phyloP scores from a whole-genome alignment of 176 grass and related monocot genomes.

The Carex kokanica region DNA sequence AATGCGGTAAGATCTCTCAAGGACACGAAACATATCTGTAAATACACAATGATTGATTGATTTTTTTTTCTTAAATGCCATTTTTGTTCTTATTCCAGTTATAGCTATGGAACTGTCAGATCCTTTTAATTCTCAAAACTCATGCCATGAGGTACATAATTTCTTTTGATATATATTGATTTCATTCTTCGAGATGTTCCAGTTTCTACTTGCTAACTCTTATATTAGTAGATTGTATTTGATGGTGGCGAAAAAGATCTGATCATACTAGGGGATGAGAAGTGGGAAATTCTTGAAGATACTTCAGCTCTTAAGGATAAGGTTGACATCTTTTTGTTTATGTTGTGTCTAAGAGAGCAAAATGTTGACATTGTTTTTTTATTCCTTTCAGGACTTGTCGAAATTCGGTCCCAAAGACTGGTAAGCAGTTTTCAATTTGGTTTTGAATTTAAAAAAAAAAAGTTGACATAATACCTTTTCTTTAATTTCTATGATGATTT shows the following conservation, averaged over 20 bases:
- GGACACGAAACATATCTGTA: neutral
- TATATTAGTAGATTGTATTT: slow-evolving; percentile 34
- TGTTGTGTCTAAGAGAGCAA: slow-evolving; percentile 12
- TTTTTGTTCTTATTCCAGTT: slow-evolving; percentile 33
- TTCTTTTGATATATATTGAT: slow-evolving; percentile 8
- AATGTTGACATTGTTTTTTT: slow-evolving; percentile 25
- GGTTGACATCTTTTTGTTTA: slow-evolving; percentile 28
- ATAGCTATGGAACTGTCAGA: slow-evolving; percentile 38
- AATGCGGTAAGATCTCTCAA: slow-evolving; percentile 31
- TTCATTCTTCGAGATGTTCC: slow-evolving; percentile 2
- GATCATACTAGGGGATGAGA: slow-evolving; percentile 37
- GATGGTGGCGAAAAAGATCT: slow-evolving; percentile 43
- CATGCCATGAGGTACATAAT: slow-evolving; percentile 38
- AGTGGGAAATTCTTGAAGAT: slow-evolving; percentile 50
- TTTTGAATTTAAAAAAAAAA: too few species aligned
- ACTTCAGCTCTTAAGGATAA: slow-evolving; percentile 27
- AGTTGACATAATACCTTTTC: neutral
- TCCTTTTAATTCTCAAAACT: slow-evolving; percentile 42
- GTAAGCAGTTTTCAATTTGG: slow-evolving; percentile 37
- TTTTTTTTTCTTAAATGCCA: slow-evolving; percentile 25
- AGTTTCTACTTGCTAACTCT: slow-evolving; percentile 23
- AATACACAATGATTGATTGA: slow-evolving; percentile 12
- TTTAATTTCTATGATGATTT: slow-evolving; percentile 10
- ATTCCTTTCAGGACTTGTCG: slow-evolving; percentile 40
- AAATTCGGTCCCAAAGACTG: slow-evolving; percentile 46